Base-by-base conservation (phyloP, 2,329 filamentous ascomycete species). In the Onygenales sp. region DNA sequence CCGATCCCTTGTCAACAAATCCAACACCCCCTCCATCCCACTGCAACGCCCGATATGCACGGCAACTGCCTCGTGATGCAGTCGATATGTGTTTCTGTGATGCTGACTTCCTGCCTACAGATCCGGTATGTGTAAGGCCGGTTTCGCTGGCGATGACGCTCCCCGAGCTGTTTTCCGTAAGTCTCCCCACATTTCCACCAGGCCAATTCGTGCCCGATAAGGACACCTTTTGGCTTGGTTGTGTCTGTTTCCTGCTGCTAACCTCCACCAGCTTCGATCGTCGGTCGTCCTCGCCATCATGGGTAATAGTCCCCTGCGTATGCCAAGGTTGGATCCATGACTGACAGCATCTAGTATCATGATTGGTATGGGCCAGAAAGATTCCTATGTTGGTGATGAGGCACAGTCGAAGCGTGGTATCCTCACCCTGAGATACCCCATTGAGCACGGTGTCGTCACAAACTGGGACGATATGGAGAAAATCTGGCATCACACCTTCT, bases 401-500 rank as follows among this genome's bases (percentile, higher is more conserved):
- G 93, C 93, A 80, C 93, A 98, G 83, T 98, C 93, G 75, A 98
- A 98, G 91, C 92, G 93, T 93, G 93, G 93, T 95, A 97, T 98
- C 80, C 85, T 98, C 69, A 97, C 92, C 62, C 85, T 98, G 75
- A 87, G 93, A 82, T 98, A 98, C 81, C 93, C 93, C 74, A 98
- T 98, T 75, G 93, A 98, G 85, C 93, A 98, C 86, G 93, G 93
- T 93, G 93, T 98, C 70, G 93, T 98, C 74, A 98, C 93, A 81
- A 97, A 97, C 89, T 98, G 93, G 93, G 93, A 98, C 77, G 93
- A 97, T 78, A 97, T 97, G 93, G 93, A 97, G 84, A 97, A 97
- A 87, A 97, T 98, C 70, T 98, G 93, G 93, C 93, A 98, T 79
- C 93, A 98, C 89, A 97, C 93, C 74, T 98, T 98, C 85, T 98